Base-by-base conservation (phyloP, 176 grass and related monocot species). In the Lolium multiflorum region DNA sequence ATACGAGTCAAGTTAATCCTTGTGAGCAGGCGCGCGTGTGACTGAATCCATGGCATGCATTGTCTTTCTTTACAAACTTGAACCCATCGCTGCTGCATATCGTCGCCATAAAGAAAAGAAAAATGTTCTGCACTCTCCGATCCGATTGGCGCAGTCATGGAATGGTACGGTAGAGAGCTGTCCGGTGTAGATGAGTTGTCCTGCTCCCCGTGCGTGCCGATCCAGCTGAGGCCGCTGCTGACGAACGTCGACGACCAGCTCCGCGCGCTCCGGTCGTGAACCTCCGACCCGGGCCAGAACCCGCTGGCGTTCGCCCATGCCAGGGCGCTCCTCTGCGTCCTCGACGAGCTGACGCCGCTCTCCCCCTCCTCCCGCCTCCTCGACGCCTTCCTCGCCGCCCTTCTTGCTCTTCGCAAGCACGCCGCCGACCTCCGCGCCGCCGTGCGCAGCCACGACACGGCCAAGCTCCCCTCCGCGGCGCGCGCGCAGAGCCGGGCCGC, bases 191-290 rank as follows among this genome's bases (percentile, higher is more conserved):
- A 31, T 31, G 28, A 31, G 28, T 31, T 31, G 28, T 31, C 28
- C 1, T 31, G 28, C 28, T 31, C 28, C 28, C 28, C 28, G 28
- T 31, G 92, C 62, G 84, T 94, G 41, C 89, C 90, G n/a, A 88
- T 80, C 62, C 82, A 86, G 26, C 28, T 31, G 28, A 39, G 49
- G 28, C 84, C 92, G 54, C 49, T 85, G 70, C 57, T 92, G 0
- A 87, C 65, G 4, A 51, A 94, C 76, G 84, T 94, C n/a, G 77
- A 85, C 57, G 89, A 80, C 21, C 92, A 92, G 87, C 83, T 94
- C 9, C 15, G 38, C 21, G 81, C 84, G 6, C 81, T 92, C 15
- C 71, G 81, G 4, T 80, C 81, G 0, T 88, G 80, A 84, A 81
- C 71, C 17, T 26, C 81, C 28, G 31, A 28, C 66, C 69, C 86